phyloP scores from a whole-genome alignment of 2,329 filamentous ascomycete species.

The Penicillium sp. region DNA sequence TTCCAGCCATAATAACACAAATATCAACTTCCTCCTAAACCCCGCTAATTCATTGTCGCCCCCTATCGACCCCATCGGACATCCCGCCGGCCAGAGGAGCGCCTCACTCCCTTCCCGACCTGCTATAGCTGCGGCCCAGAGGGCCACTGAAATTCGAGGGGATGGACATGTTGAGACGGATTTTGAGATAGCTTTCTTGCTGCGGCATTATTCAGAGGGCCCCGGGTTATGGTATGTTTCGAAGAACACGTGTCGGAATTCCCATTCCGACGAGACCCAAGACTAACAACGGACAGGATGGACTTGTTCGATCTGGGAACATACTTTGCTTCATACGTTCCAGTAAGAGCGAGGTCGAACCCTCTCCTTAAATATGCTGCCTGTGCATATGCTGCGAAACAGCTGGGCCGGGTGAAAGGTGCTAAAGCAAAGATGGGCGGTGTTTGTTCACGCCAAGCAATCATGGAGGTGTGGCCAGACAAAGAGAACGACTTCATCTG shows the following conservation, averaged over 20 bases:
- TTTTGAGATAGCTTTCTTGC: conserved; percentile 63
- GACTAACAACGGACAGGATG: conserved; percentile 38
- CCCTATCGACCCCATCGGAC: conserved; percentile 48
- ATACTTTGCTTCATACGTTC: conserved; percentile 65
- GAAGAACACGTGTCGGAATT: not conserved
- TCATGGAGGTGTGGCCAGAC: conserved; percentile 59
- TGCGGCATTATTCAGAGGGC: conserved; percentile 64
- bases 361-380: conserved; percentile 57
- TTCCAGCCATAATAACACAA: conserved; percentile 40
- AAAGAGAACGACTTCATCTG: conserved; percentile 61
- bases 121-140: conserved; percentile 20
- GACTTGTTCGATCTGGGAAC: conserved; percentile 55
- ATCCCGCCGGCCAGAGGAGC: conserved; percentile 33
- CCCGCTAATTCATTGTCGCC: conserved; percentile 49
- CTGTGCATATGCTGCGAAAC: conserved; percentile 66
- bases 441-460: conserved; percentile 50
- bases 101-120: conserved; percentile 35
- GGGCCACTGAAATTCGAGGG: conserved; percentile 24
- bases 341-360: conserved; percentile 58
- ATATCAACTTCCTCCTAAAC: conserved; percentile 62
- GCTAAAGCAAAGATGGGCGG: conserved; percentile 56
- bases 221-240: conserved; percentile 60
- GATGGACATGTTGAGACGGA: conserved; percentile 47
- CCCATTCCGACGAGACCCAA: not conserved
- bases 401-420: conserved; percentile 60